These are phyloP conservation scores for Adansonia grandidieri DNA, from an alignment of 441 rosid genomes.

Conservation along the genomic window DNA sequence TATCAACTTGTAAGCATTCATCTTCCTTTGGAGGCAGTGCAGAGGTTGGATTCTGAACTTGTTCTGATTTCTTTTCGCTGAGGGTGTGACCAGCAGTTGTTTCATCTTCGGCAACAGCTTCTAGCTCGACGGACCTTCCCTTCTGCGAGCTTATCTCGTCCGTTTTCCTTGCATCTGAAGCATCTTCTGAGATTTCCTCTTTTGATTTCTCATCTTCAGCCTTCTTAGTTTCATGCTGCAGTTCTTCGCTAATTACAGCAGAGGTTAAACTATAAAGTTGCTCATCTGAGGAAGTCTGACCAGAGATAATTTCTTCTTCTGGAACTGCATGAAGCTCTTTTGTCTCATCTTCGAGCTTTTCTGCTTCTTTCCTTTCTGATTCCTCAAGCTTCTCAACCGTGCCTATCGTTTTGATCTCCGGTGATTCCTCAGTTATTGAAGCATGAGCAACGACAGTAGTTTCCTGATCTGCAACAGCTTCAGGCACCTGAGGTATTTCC, in stretches of 20 bases:
- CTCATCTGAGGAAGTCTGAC: slow-evolving; percentile 33
- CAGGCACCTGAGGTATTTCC: slow-evolving; percentile 24
- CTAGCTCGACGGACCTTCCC: slow-evolving; percentile 18
- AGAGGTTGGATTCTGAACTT: slow-evolving; percentile 24
- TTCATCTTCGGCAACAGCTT: slow-evolving; percentile 33
- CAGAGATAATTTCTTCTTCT: slow-evolving; percentile 32
- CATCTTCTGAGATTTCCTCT: slow-evolving; percentile 12
- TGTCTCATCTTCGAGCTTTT: slow-evolving; percentile 31
- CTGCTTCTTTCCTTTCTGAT: slow-evolving; percentile 26
- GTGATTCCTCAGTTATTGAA: slow-evolving; percentile 29
- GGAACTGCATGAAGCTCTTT: slow-evolving; percentile 24
- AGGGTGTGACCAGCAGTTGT: slow-evolving; percentile 24
- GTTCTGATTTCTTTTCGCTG: slow-evolving; percentile 27
- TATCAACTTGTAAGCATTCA: slow-evolving; percentile 31
- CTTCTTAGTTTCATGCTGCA: not conserved
- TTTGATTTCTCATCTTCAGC: not conserved
- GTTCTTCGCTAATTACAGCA: slow-evolving; percentile 1
- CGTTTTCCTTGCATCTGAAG: slow-evolving; percentile 10
- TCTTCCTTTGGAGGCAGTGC: slow-evolving; percentile 28
- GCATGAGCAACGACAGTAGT: slow-evolving; percentile 13
- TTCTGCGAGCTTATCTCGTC: slow-evolving; percentile 17
- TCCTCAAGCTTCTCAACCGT: slow-evolving; percentile 32
- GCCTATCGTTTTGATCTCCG: slow-evolving; percentile 30
- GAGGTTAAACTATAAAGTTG: not conserved
- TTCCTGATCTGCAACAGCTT: slow-evolving; percentile 28